These are phyloP conservation scores for Hypomyces perniciosus DNA, from an alignment of 2,329 filamentous ascomycete genomes.

Conservation along the genomic window DNA sequence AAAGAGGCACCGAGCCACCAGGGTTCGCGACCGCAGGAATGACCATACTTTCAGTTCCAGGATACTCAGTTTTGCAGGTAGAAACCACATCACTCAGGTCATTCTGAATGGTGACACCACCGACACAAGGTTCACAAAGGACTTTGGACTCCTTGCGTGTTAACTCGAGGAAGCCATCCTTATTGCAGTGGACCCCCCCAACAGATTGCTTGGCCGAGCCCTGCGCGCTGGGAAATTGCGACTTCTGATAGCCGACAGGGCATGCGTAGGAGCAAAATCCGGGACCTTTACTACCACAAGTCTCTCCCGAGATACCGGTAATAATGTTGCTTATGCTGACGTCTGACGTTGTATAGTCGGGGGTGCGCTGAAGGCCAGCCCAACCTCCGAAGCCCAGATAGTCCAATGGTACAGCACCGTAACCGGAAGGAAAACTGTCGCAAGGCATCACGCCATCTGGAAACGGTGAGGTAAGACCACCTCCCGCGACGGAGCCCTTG, in stretches of 20 bases:
- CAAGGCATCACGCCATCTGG: slow-evolving; percentile 69
- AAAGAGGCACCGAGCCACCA: slow-evolving; percentile 57
- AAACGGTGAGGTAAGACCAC: slow-evolving; percentile 63
- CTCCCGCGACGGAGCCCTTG: slow-evolving; percentile 21
- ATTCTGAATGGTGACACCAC: slow-evolving; percentile 70
- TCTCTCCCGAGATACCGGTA: slow-evolving; percentile 54
- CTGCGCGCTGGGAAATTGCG: slow-evolving; percentile 78
- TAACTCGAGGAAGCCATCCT: slow-evolving; percentile 64
- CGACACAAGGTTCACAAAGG: slow-evolving; percentile 69
- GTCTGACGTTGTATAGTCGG: slow-evolving; percentile 43
- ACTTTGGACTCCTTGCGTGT: slow-evolving; percentile 62
- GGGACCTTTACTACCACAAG: slow-evolving; percentile 50
- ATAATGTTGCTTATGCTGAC: slow-evolving; percentile 59
- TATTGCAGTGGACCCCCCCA: slow-evolving; percentile 78
- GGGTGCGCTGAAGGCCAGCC: slow-evolving; percentile 67
- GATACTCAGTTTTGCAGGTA: slow-evolving; percentile 94
- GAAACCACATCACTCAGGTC: slow-evolving; percentile 59
- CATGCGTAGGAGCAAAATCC: slow-evolving; percentile 88
- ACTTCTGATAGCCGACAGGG: slow-evolving; percentile 85
- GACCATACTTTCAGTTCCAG: slow-evolving; percentile 83
- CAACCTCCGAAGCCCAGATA: slow-evolving; percentile 70
- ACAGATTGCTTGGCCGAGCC: slow-evolving; percentile 77
- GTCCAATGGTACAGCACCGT: slow-evolving; percentile 66
- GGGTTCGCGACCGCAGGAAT: slow-evolving; percentile 63
- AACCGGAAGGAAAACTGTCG: slow-evolving; percentile 67